phyloP scores from a whole-genome alignment of 352 stramenopile genomes.

The Pythium oligandrum region DNA sequence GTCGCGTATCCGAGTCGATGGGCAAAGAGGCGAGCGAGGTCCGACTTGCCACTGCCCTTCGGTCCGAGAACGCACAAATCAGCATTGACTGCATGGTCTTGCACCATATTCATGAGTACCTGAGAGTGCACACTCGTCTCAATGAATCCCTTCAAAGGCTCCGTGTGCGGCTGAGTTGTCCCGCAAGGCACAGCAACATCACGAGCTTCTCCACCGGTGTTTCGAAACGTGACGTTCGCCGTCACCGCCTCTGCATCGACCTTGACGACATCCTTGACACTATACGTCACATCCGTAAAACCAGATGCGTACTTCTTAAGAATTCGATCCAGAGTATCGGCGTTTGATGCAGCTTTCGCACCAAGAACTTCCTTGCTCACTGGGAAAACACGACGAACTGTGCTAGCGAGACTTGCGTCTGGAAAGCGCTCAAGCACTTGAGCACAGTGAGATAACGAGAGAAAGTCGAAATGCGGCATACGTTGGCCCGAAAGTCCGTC shows the following conservation, averaged over 20 bases:
- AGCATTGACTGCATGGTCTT: conserved; percentile 67
- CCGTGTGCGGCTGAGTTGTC: conserved; percentile 20
- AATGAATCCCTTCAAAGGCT: conserved; percentile 39
- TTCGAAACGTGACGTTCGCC: conserved; percentile 9
- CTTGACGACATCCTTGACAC: conserved; percentile 32
- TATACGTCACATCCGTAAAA: conserved; percentile 26
- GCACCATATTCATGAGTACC: conserved; percentile 64
- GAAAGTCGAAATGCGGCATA: conserved; percentile 70
- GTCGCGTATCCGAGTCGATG: conserved; percentile 75
- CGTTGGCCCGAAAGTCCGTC: conserved; percentile 29
- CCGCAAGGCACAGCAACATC: conserved; percentile 37
- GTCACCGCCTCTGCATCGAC: conserved; percentile 11
- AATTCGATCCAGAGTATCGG: conserved; percentile 49
- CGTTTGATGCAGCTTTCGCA: conserved; percentile 31
- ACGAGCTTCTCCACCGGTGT: conserved; percentile 1
- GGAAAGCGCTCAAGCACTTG: conserved; percentile 52
- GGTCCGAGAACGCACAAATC: conserved; percentile 80
- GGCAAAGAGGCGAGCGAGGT: conserved; percentile 59
- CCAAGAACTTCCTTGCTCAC: conserved; percentile 45
- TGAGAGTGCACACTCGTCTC: conserved; percentile 48
- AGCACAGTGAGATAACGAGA: conserved; percentile 57
- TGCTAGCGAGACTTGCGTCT: conserved; percentile 25
- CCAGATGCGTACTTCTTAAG: conserved; percentile 36
- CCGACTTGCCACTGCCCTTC: conserved; percentile 84
- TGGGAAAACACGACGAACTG: conserved; percentile 50